Conservation (phyloP, 768 basidiomycete genomes). For the Piloderma croceum region DNA sequence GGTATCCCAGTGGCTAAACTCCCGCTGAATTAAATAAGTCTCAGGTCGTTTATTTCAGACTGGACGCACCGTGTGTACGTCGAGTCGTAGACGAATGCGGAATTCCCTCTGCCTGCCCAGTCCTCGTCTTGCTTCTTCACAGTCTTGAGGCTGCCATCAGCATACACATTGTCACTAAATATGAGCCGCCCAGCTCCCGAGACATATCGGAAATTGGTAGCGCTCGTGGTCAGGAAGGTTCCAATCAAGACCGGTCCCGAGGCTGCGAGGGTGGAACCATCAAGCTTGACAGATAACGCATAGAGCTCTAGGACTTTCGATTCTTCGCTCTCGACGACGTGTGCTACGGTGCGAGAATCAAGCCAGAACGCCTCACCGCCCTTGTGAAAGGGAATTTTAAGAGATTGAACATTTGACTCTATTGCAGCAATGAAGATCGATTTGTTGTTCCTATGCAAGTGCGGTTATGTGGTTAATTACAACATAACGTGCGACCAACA, state of each 20-base stretch:
- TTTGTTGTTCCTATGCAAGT: slow-evolving; percentile 55
- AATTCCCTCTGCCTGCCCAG: slow-evolving; percentile 68
- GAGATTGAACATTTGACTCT: slow-evolving; percentile 40
- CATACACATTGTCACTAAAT: slow-evolving; percentile 81
- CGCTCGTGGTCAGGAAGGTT: slow-evolving; percentile 61
- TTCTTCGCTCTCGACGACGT: slow-evolving; percentile 54
- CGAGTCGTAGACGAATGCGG: slow-evolving; percentile 65
- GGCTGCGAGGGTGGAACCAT: slow-evolving; percentile 26
- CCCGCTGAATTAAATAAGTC: too few relatives aligned
- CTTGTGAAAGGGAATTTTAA: slow-evolving; percentile 55
- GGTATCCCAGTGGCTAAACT: slow-evolving; percentile 55
- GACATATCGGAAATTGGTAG: slow-evolving; percentile 67
- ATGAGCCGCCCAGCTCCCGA: slow-evolving; percentile 55
- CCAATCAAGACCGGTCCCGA: slow-evolving; percentile 47
- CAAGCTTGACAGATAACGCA: slow-evolving; percentile 48
- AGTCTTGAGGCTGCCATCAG: slow-evolving; percentile 65
- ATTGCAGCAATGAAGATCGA: slow-evolving; percentile 59
- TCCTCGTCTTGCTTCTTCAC: slow-evolving; percentile 65
- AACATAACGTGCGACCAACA: slow-evolving; percentile 1
- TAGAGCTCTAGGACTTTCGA: slow-evolving; percentile 54
- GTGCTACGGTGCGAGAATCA: slow-evolving; percentile 60
- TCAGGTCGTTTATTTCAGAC: neutral
- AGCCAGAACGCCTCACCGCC: slow-evolving; percentile 82
- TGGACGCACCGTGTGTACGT: slow-evolving; percentile 47
- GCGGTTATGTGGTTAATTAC: neutral